Percentiles rank a stretch among this genome's conserved stretches.
phyloP scores from a whole-genome alignment of 495 filamentous ascomycete species.

The Rusavskia elegans region DNA sequence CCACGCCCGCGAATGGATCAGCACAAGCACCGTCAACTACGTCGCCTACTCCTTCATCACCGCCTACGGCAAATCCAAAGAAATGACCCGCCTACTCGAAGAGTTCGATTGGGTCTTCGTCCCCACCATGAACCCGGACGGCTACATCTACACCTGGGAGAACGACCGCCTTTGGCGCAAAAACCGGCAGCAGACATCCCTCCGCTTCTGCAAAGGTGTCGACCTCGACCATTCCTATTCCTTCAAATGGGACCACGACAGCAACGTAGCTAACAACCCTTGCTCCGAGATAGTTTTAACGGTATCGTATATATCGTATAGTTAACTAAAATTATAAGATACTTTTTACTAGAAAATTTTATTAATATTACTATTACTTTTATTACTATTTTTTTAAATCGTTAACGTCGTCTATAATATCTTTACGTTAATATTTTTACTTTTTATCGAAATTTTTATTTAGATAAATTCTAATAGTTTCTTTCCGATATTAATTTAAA shows the following conservation, averaged over 20 bases:
- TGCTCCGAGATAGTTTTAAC: conserved; percentile 94
- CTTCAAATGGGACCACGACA: conserved; percentile 67
- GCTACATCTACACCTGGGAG: conserved; percentile 88
- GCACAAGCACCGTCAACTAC: conserved; percentile 80
- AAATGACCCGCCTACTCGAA: conserved; percentile 60
- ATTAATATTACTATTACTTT: no score
- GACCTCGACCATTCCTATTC: conserved; percentile 80
- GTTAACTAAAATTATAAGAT: no score
- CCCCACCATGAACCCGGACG: conserved; percentile 83
- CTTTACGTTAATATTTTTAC: no score
- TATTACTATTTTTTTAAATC: no score
- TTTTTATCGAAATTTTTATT: no score
- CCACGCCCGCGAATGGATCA: conserved; percentile 94
- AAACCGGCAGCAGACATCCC: conserved; percentile 69
- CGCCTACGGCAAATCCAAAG: conserved; percentile 48
- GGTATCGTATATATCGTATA: no score
- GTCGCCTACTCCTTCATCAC: conserved; percentile 80
- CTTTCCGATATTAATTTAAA: no score
- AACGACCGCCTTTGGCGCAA: conserved; percentile 90
- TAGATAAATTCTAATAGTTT: no score
- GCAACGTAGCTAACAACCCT: conserved; percentile 51
- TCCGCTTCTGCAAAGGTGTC: conserved; percentile 71
- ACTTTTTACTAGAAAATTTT: no score
- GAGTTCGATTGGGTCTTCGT: conserved; percentile 79
- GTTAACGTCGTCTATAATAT: no score